These are phyloP conservation scores for Tarenaya hassleriana DNA, from an alignment of 345 rosid genomes.

Conservation along the genomic window DNA sequence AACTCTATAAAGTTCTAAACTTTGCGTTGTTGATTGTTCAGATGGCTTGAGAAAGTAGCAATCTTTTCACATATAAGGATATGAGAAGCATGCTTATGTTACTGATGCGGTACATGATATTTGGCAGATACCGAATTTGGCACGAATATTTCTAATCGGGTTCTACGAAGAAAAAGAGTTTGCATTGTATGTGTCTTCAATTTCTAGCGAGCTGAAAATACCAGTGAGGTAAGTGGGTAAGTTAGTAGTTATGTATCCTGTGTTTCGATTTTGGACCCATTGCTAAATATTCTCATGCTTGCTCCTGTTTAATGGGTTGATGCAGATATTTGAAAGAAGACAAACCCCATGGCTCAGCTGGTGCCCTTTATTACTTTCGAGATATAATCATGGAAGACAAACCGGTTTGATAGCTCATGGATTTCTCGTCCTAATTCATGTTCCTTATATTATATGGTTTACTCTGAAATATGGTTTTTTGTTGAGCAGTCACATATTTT, in stretches of 20 bases:
- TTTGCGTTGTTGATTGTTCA: no score
- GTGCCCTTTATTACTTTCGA: slow-evolving; percentile 70
- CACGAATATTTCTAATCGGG: slow-evolving; percentile 62
- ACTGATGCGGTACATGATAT: slow-evolving; percentile 1
- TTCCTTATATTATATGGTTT: neutral
- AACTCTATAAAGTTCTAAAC: no score
- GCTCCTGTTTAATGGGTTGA: slow-evolving; percentile 29
- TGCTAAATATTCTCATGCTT: neutral
- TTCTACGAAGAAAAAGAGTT: slow-evolving; percentile 83
- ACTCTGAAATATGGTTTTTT: no score
- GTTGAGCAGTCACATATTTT: no score
- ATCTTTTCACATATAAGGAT: no score
- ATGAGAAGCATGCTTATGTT: no score
- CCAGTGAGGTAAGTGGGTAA: slow-evolving; percentile 57
- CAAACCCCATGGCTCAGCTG: slow-evolving; percentile 68
- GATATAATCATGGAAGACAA: slow-evolving; percentile 67
- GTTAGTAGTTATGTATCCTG: neutral
- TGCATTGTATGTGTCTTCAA: slow-evolving; percentile 63
- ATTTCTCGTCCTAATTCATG: neutral
- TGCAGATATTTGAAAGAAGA: no score
- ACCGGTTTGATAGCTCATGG: slow-evolving; percentile 40
- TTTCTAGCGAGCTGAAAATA: slow-evolving; percentile 66
- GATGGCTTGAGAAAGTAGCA: no score
- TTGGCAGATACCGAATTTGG: no score
- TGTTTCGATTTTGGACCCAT: neutral